Conservation (phyloP, 768 basidiomycete species). For the Trametes elegans region DNA sequence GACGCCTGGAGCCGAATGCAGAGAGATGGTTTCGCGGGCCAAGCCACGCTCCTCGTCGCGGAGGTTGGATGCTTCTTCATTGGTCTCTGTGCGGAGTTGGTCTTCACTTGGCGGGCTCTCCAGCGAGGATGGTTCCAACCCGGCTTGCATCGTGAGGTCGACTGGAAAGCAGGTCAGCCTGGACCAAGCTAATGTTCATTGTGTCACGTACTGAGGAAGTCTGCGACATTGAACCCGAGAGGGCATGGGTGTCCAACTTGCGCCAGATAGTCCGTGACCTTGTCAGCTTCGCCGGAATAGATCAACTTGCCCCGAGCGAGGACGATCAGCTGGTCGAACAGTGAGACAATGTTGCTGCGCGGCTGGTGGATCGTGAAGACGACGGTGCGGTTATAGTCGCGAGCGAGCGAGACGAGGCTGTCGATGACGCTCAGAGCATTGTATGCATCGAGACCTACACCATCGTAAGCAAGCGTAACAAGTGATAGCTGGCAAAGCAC, state of each 20-base stretch:
- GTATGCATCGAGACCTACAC: conserved; percentile 83
- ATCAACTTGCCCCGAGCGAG: conserved; percentile 82
- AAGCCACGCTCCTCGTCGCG: conserved; percentile 73
- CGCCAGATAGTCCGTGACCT: conserved; percentile 80
- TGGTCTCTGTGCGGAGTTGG: too few species aligned
- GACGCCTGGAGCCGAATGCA: conserved; percentile 34
- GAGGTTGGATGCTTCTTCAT: conserved; percentile 43
- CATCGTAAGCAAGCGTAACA: neutral
- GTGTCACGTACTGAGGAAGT: conserved; percentile 78
- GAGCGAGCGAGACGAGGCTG: conserved; percentile 78
- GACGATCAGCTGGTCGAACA: conserved; percentile 90
- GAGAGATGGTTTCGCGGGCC: conserved; percentile 31
- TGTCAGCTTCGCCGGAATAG: conserved; percentile 75
- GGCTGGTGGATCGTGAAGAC: conserved; percentile 99
- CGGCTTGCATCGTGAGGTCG: conserved; percentile 45
- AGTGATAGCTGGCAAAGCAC: too few species aligned
- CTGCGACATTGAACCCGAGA: conserved; percentile 93
- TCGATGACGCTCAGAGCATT: conserved; percentile 96
- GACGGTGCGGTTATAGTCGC: conserved; percentile 90
- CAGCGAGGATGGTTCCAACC: conserved; percentile 36
- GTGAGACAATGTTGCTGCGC: conserved; percentile 92
- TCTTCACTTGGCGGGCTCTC: conserved; percentile 29
- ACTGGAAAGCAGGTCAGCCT: conserved; percentile 26
- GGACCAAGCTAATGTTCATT: neutral
- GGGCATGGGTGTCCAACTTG: conserved; percentile 83